A percentile compares a stretch with the other conserved stretches of the same genome.
These are phyloP conservation scores for Phaeolepiota aurea DNA, from an alignment of 768 basidiomycete genomes.

Conservation along the genomic window DNA sequence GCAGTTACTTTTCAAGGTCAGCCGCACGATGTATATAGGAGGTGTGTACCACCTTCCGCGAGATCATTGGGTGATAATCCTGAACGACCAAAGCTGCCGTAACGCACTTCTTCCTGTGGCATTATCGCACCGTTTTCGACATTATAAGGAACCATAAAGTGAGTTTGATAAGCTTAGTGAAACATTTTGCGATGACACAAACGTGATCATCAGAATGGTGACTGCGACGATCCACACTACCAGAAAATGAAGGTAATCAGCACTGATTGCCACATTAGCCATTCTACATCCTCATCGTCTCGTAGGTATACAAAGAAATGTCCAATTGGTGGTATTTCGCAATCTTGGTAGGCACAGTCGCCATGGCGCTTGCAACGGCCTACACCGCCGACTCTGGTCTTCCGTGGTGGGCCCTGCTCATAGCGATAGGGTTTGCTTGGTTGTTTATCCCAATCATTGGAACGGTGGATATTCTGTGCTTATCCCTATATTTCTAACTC, in stretches of 20 bases:
- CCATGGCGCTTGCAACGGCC: slow-evolving; percentile 22
- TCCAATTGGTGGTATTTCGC: slow-evolving; percentile 26
- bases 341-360: slow-evolving; percentile 20
- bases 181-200: too few relatives aligned
- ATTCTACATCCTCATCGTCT: neutral
- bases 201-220: slow-evolving; percentile 19
- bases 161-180: too few relatives aligned
- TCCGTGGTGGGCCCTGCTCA: slow-evolving; percentile 28
- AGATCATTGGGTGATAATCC: too few relatives aligned
- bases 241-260: slow-evolving; percentile 26
- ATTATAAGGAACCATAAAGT: too few relatives aligned
- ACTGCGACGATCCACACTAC: slow-evolving; percentile 27
- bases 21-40: too few relatives aligned
- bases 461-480: too few relatives aligned
- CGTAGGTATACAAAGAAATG: slow-evolving; percentile 23
- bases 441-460: slow-evolving; percentile 40
- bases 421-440: slow-evolving; percentile 36
- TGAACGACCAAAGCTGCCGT: too few relatives aligned
- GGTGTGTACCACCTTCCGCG: too few relatives aligned
- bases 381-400: slow-evolving; percentile 26
- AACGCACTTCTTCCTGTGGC: too few relatives aligned
- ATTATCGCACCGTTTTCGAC: too few relatives aligned
- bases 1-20: too few relatives aligned
- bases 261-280: neutral
- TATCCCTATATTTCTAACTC: too few relatives aligned